Percentiles rank a stretch among this genome's conserved stretches.
Conservation (phyloP, 495 filamentous ascomycete species). For the Daldinia caldariorum region DNA sequence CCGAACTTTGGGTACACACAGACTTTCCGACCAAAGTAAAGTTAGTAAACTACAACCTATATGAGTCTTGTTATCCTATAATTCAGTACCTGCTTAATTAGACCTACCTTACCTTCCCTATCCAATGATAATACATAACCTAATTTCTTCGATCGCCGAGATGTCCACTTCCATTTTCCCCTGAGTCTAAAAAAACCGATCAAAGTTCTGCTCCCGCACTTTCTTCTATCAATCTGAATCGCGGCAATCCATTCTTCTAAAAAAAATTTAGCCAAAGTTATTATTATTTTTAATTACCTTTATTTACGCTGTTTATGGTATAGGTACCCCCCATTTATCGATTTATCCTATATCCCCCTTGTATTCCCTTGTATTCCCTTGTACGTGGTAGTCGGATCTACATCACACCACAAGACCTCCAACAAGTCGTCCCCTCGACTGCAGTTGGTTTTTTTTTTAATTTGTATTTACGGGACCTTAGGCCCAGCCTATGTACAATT, state of each 20-base stretch:
- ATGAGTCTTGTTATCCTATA: constrained; percentile 30
- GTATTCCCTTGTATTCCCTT: constrained; percentile 10
- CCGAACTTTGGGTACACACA: constrained; percentile 14
- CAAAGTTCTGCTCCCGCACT: constrained; percentile 11
- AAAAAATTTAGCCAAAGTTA: constrained; percentile 29
- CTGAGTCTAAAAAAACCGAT: constrained; percentile 30
- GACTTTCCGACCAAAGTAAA: constrained; percentile 36
- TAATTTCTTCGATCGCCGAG: constrained; percentile 40
- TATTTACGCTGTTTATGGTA: constrained; percentile 8
- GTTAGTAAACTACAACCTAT: constrained; percentile 14
- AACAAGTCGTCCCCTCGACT: constrained; percentile 4
- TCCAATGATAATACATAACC: constrained; percentile 35
- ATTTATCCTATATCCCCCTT: constrained; percentile 24
- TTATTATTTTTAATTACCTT: background rate
- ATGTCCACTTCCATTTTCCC: constrained; percentile 36
- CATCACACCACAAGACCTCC: constrained; percentile 23
- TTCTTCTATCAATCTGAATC: constrained; percentile 16
- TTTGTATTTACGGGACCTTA: constrained; percentile 12
- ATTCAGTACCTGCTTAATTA: constrained; percentile 38
- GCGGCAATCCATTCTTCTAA: constrained; percentile 8
- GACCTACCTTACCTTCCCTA: constrained; percentile 31
- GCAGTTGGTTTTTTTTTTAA: constrained; percentile 10
- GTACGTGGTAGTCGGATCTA: constrained; percentile 12
- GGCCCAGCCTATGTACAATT: constrained; percentile 11
- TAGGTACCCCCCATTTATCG: background rate